These are phyloP conservation scores for Stenogyne calaminthoides DNA, from an alignment of 305 asterid species.

Conservation along the genomic window DNA sequence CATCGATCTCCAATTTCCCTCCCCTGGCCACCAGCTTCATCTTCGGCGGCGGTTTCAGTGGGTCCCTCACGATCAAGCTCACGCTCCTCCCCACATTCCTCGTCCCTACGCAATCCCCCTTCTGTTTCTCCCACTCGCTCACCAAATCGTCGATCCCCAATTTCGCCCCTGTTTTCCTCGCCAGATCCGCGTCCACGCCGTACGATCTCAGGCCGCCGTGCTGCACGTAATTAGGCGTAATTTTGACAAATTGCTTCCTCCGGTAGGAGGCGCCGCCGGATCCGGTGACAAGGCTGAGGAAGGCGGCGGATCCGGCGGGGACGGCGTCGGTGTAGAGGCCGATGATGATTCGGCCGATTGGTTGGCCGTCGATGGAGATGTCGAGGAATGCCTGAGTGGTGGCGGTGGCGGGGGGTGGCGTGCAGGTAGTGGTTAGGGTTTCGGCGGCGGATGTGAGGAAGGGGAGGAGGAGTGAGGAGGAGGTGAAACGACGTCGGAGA, in stretches of 20 bases:
- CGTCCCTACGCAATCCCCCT: slow-evolving; percentile 41
- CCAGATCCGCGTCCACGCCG: slow-evolving; percentile 83
- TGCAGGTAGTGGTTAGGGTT: slow-evolving; percentile 32
- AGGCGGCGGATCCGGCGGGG: slow-evolving; percentile 64
- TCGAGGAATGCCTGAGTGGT: slow-evolving; percentile 70
- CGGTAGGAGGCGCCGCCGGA: slow-evolving; percentile 72
- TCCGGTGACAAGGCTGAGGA: slow-evolving; percentile 63
- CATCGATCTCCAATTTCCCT: slow-evolving; percentile 78
- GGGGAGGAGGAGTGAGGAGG: slow-evolving; percentile 55
- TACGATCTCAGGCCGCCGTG: slow-evolving; percentile 86
- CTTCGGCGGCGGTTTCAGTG: slow-evolving; percentile 71
- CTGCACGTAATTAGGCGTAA: slow-evolving; percentile 79
- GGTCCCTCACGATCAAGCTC: slow-evolving; percentile 75
- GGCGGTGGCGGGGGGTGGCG: slow-evolving; percentile 36
- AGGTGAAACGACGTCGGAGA: slow-evolving; percentile 57
- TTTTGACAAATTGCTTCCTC: slow-evolving; percentile 76
- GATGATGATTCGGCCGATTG: slow-evolving; percentile 62
- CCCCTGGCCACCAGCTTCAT: slow-evolving; percentile 70
- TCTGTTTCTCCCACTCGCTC: slow-evolving; percentile 72
- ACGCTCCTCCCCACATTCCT: slow-evolving; percentile 72
- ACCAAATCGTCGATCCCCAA: slow-evolving; percentile 46
- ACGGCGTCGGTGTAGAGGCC: slow-evolving; percentile 54
- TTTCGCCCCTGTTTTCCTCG: slow-evolving; percentile 51
- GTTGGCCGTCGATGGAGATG: slow-evolving; percentile 68
- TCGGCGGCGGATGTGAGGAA: slow-evolving; percentile 44